Conservation (phyloP, 257 asterid genomes). For the Asclepias syriaca region DNA sequence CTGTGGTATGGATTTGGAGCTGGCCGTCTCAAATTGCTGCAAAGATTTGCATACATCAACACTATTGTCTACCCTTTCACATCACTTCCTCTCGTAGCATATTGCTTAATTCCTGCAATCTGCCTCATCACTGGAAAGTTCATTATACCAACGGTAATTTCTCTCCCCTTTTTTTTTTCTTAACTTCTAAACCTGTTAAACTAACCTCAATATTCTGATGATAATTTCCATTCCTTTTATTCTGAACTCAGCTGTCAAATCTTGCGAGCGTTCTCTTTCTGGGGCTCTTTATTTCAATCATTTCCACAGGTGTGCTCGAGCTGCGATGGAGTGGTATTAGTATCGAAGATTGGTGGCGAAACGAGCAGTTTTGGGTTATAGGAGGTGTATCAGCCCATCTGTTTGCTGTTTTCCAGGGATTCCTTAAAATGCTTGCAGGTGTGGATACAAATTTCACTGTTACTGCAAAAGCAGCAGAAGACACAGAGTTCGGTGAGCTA, state of each 20-base stretch:
- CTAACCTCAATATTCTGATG: background rate
- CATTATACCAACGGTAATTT: constrained; percentile 89
- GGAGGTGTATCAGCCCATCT: constrained; percentile 98
- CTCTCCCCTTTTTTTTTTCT: background rate
- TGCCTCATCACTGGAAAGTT: constrained; percentile 92
- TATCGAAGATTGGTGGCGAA: constrained; percentile 93
- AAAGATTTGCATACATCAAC: constrained; percentile 85
- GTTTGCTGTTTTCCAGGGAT: constrained; percentile 97
- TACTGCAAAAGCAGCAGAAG: constrained; percentile 78
- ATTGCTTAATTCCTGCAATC: constrained; percentile 74
- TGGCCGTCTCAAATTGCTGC: constrained; percentile 88
- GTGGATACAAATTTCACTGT: constrained; percentile 92
- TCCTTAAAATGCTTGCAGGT: constrained; percentile 89
- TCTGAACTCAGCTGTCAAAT: constrained; percentile 59
- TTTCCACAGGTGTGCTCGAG: constrained; percentile 76
- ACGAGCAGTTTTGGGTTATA: constrained; percentile 98
- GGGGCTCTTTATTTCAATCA: constrained; percentile 82
- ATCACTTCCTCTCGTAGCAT: constrained; percentile 87
- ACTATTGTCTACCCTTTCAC: constrained; percentile 97
- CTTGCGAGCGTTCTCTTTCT: constrained; percentile 83
- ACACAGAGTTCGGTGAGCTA: constrained; percentile 79
- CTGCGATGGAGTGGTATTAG: constrained; percentile 94
- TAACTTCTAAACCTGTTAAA: background rate
- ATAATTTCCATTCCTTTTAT: background rate
- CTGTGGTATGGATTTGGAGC: constrained; percentile 94